phyloP scores from a whole-genome alignment of 352 stramenopile genomes.

The Thalassiosira delicatula region DNA sequence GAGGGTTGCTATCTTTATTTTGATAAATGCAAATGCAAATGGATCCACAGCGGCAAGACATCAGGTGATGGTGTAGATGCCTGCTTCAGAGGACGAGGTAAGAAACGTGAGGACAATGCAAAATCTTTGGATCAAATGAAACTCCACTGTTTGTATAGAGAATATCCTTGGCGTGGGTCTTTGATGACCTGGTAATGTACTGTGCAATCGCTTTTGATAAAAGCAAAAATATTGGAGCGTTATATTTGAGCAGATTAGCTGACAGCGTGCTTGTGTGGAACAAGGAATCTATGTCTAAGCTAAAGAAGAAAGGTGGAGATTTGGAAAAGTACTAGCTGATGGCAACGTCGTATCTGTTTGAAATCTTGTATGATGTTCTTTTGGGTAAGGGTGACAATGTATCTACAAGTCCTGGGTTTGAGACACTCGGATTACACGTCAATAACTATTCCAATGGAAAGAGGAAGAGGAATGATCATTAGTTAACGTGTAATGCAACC shows the following conservation, averaged over 20 bases:
- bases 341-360: not conserved
- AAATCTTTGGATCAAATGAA: conserved; percentile 17
- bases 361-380: conserved; percentile 1
- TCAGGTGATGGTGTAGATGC: not conserved
- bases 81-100: conserved; percentile 2
- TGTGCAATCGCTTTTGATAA: conserved; percentile 12
- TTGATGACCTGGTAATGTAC: conserved; percentile 26
- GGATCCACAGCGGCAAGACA: conserved; percentile 25
- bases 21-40: not conserved
- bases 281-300: not conserved
- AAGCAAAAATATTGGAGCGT: not conserved
- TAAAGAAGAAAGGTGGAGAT: not conserved
- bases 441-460: too few species aligned
- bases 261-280: conserved; percentile 8
- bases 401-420: conserved; percentile 5
- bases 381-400: not conserved
- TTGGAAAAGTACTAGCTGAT: not conserved
- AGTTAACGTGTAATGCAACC: too few species aligned
- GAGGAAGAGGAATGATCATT: too few species aligned
- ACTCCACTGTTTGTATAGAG: not conserved
- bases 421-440: not conserved
- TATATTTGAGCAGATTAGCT: not conserved
- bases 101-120: conserved; percentile 18
- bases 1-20: conserved; percentile 32
- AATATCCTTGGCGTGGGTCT: conserved; percentile 19